phyloP scores from a whole-genome alignment of 2,329 filamentous ascomycete species.

The Penicillium aurantiogriseum region DNA sequence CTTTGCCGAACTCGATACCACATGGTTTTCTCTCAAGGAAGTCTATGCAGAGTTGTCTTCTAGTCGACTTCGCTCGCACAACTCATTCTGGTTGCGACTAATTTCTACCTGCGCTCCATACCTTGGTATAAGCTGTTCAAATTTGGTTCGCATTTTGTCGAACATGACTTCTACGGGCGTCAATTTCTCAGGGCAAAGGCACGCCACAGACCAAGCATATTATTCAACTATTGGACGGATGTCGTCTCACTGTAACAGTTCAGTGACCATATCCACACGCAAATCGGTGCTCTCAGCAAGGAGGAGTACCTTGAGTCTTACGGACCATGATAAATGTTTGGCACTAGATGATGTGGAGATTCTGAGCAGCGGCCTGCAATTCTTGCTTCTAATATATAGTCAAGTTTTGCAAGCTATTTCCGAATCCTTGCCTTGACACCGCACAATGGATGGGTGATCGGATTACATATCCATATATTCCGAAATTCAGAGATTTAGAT shows the following conservation, averaged over 20 bases:
- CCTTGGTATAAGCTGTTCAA: neutral
- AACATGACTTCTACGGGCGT: neutral
- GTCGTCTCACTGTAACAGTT: neutral
- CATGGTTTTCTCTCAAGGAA: neutral
- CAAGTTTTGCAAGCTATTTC: neutral
- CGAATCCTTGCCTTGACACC: neutral
- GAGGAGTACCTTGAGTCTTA: neutral
- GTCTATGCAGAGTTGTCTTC: neutral
- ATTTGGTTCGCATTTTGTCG: neutral
- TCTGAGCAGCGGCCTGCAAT: neutral
- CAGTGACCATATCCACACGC: neutral
- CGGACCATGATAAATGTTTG: neutral
- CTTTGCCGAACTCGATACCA: neutral
- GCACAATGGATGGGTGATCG: neutral
- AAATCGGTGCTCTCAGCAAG: neutral
- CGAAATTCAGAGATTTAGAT: no score
- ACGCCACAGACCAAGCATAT: neutral
- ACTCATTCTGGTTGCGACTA: neutral
- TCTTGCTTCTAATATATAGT: neutral
- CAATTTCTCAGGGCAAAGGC: neutral
- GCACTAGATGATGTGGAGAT: neutral
- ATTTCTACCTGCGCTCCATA: neutral
- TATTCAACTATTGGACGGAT: neutral
- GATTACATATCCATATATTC: neutral
- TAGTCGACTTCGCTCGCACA: neutral